Base-by-base conservation (phyloP, 2,329 filamentous ascomycete genomes). In the Aspergillus felis region DNA sequence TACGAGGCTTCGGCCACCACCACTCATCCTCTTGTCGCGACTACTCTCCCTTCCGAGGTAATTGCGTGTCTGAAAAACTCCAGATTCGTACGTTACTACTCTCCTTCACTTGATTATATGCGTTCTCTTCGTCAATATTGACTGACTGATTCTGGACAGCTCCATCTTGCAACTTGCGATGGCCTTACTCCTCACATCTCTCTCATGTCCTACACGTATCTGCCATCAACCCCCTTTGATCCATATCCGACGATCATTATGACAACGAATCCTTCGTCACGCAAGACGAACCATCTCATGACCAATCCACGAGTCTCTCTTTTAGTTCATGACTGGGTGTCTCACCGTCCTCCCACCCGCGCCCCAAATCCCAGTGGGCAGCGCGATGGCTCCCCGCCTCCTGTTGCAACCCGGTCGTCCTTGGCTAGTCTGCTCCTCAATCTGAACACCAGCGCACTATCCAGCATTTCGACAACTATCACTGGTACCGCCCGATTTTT, bases 161-260 rank as follows among this genome's bases (percentile, higher is more conserved):
- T 99, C 65, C 94, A 99, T 76, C 88, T 99, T 54, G 92, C 94
- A 66, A 99, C 94, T 56, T 95, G 90, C 74, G 86, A 86, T 66
- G 82, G 89, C 65, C 89, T 94, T 69, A 81, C 87, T 62, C 94
- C 94, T 9, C 91, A 97, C 74, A 91, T 97, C 64, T 95, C 92
- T 41, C 86, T 99, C 63, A 99, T 99, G 94, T 97, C 96, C 81
- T 97, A 97, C 80, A 97, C 94, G 70, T 97, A 97, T 78, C 88
- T 99, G 24, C 89, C 92, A 42, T 86, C 83, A 5, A 90, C 89
- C 17, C 87, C 86, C 42, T 88, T 86, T 74, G 83, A 84, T 42
- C 71, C 82, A 53, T 76, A 79, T n/a, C 88, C 91, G n/a, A 89
- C 92, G 62, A 95, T 97, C 71, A 89, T 97, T 81, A 92, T 93